A percentile compares a stretch with the other conserved stretches of the same genome.
phyloP scores from a whole-genome alignment of 1,284 basidiomycete species.

The Peniophora sp. region DNA sequence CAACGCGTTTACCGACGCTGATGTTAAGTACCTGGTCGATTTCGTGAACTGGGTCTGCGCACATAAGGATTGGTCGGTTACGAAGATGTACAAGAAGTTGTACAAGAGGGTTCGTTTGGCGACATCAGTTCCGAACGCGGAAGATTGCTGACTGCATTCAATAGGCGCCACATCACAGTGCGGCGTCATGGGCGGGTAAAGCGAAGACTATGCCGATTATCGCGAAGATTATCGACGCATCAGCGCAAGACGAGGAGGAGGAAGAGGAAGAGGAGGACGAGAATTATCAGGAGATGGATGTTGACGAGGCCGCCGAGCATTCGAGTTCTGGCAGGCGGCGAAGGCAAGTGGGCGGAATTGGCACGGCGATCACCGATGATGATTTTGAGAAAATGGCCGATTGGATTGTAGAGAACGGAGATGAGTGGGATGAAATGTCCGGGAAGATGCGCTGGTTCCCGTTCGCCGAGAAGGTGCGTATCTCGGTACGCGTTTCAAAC shows the following conservation, averaged over 20 bases:
- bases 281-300: conserved; percentile 20
- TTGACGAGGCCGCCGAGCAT: conserved; percentile 28
- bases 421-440: conserved; percentile 33
- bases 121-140: not conserved
- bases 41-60: conserved; percentile 55
- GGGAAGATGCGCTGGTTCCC: conserved; percentile 42
- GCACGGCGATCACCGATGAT: conserved; percentile 41
- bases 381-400: conserved; percentile 51
- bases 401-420: conserved; percentile 36
- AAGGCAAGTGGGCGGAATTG: conserved; percentile 41
- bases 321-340: not conserved
- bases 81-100: conserved; percentile 36
- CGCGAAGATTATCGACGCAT: conserved; percentile 53
- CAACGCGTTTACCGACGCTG: conserved; percentile 56
- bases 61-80: not conserved
- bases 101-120: conserved; percentile 44
- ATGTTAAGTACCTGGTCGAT: conserved; percentile 54
- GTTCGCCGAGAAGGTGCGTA: conserved; percentile 39
- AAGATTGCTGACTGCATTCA: conserved; percentile 1
- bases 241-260: conserved; percentile 19
- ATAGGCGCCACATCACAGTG: conserved; percentile 54
- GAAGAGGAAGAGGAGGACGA: conserved; percentile 22
- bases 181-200: conserved; percentile 51
- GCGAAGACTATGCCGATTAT: conserved; percentile 56
- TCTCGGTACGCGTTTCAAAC: not conserved